phyloP scores from a whole-genome alignment of 129 eudicot genomes.

The Cynara cardunculus region DNA sequence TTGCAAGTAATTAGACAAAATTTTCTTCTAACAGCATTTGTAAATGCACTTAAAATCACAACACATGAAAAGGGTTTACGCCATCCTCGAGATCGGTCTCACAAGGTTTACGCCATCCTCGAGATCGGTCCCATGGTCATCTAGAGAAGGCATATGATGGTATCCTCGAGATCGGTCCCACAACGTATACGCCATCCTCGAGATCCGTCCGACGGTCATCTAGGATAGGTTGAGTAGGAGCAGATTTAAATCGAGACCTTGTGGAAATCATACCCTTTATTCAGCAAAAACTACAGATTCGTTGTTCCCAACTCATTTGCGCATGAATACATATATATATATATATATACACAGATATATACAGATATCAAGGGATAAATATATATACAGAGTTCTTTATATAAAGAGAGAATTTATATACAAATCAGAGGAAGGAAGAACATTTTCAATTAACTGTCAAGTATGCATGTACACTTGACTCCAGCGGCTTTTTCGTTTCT shows the following conservation, averaged over 20 bases:
- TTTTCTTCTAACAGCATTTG: no score
- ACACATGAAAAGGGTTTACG: background rate
- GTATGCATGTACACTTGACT: constrained; percentile 41
- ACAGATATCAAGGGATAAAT: background rate
- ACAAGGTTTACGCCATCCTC: no score
- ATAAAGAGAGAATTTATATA: constrained; percentile 18
- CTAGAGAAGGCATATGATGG: background rate
- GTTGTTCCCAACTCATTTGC: background rate
- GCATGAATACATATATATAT: background rate
- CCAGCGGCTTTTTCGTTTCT: constrained; percentile 33
- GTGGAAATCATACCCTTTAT: no score
- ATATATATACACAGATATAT: background rate
- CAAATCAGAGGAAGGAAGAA: constrained; percentile 21
- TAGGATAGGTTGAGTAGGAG: background rate
- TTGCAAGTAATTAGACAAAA: background rate
- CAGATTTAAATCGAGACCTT: background rate
- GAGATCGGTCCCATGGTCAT: background rate
- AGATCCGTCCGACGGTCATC: no score
- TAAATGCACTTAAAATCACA: no score
- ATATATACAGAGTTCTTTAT: constrained; percentile 24
- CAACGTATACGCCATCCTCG: no score
- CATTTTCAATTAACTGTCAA: constrained; percentile 15
- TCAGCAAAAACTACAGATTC: background rate
- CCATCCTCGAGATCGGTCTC: no score
- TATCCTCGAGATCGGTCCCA: no score